A percentile compares a stretch with the other conserved stretches of the same genome.
These are phyloP conservation scores for Ophiostoma ulmi DNA, from an alignment of 2,329 filamentous ascomycete genomes.

Conservation along the genomic window DNA sequence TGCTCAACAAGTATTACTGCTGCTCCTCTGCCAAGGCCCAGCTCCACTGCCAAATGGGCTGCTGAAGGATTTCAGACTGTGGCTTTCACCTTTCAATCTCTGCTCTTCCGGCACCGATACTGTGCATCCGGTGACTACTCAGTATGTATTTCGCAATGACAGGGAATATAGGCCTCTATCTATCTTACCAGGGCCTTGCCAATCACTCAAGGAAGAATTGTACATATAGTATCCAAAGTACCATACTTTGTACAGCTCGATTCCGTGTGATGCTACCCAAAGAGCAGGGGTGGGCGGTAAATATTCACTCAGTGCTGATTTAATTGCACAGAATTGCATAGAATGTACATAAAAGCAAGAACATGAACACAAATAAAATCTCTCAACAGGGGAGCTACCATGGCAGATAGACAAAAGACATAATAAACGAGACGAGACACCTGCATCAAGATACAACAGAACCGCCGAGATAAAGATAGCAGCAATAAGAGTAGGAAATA, in stretches of 20 bases:
- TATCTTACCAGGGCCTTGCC: neutral
- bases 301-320: neutral
- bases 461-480: neutral
- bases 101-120: neutral
- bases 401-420: neutral
- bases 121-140: neutral
- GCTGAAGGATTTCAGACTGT: conserved; percentile 10
- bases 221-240: neutral
- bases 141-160: no score
- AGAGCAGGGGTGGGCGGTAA: neutral
- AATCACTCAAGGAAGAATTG: neutral
- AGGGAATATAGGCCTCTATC: no score
- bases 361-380: no score
- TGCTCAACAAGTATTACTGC: neutral
- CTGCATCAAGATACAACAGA: neutral
- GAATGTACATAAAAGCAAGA: neutral
- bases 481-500: neutral
- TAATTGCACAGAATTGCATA: neutral
- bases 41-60: conserved; percentile 10
- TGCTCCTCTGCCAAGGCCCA: neutral
- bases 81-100: neutral
- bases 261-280: neutral
- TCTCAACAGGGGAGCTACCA: neutral
- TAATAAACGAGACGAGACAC: no score
- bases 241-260: neutral